These are phyloP conservation scores for Naganishia randhawae DNA, from an alignment of 768 basidiomycete species.

Conservation along the genomic window DNA sequence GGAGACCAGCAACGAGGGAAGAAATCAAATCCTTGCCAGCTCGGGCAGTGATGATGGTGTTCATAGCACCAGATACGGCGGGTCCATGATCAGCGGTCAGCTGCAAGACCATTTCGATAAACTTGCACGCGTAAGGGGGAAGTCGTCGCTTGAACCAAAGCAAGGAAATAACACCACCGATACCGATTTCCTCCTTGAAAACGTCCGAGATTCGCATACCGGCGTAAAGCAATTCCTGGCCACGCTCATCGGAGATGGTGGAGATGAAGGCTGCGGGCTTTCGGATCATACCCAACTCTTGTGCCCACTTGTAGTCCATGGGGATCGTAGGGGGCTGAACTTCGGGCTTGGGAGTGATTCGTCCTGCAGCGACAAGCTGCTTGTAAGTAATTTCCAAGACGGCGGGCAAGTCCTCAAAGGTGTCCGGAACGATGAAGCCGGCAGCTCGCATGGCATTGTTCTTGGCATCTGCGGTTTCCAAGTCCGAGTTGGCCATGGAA, in stretches of 20 bases:
- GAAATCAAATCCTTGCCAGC: constrained; percentile 99
- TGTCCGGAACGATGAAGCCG: constrained; percentile 93
- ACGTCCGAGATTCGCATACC: constrained; percentile 99
- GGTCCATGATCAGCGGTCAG: constrained; percentile 98
- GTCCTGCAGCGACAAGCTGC: constrained; percentile 65
- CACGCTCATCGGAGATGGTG: constrained; percentile 98
- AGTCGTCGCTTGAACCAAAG: constrained; percentile 97
- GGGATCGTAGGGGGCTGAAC: constrained; percentile 90
- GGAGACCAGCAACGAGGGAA: constrained; percentile 86
- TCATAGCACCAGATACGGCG: constrained; percentile 98
- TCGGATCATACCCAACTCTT: constrained; percentile 91
- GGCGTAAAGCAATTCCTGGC: constrained; percentile 95
- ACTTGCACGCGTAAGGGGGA: constrained; percentile 90
- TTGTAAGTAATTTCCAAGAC: constrained; percentile 83
- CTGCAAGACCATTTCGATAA: constrained; percentile 99
- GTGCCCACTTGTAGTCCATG: constrained; percentile 98
- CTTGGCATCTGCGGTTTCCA: constrained; percentile 98
- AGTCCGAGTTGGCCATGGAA: constrained; percentile 92
- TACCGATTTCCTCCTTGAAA: constrained; percentile 91
- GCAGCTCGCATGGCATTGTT: constrained; percentile 90
- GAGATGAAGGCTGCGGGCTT: constrained; percentile 99
- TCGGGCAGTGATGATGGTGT: constrained; percentile 97
- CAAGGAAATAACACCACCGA: constrained; percentile 92
- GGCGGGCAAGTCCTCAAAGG: constrained; percentile 89
- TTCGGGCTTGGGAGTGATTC: constrained; percentile 69